A percentile compares a stretch with the other conserved stretches of the same genome.
Evolutionary conservation across 2,329 filamentous ascomycete species (phyloP).

Genomic region (Furcasterigmium furcatum): DNA sequence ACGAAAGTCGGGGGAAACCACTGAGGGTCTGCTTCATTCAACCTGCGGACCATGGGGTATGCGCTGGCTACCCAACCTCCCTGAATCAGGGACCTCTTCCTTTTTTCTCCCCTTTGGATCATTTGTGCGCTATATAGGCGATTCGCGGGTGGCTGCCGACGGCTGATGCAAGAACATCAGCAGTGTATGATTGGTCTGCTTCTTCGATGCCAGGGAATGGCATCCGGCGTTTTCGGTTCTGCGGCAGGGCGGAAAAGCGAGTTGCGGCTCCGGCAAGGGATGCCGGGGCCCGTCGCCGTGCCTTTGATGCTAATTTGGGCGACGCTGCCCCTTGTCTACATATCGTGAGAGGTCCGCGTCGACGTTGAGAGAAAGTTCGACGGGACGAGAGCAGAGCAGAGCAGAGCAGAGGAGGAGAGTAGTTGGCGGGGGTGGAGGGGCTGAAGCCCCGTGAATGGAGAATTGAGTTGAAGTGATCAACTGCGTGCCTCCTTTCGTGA

Average conservation of each 20-base stretch:
- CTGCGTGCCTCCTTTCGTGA: background rate
- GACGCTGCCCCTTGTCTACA: no score
- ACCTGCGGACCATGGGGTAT: no score
- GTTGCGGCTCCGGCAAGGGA: background rate
- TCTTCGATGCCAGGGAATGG: background rate
- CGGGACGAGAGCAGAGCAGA: background rate
- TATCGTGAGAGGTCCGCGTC: no score
- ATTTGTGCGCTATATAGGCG: background rate
- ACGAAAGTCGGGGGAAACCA: no score
- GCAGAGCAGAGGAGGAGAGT: background rate
- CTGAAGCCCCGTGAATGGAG: background rate
- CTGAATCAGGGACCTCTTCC: no score
- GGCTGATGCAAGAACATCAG: background rate
- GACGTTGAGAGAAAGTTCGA: background rate
- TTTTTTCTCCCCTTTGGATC: background rate
- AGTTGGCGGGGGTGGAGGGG: no score
- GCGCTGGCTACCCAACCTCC: no score
- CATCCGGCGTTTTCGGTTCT: background rate
- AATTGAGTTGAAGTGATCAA: background rate
- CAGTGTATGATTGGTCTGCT: background rate
- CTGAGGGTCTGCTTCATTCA: no score
- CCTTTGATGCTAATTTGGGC: background rate
- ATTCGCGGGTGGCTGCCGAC: background rate
- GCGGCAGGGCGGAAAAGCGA: background rate
- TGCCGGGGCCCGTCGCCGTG: background rate